These are phyloP conservation scores for Rhipidocladum racemiflorum DNA, from an alignment of 176 grass and related monocot species.

Conservation along the genomic window DNA sequence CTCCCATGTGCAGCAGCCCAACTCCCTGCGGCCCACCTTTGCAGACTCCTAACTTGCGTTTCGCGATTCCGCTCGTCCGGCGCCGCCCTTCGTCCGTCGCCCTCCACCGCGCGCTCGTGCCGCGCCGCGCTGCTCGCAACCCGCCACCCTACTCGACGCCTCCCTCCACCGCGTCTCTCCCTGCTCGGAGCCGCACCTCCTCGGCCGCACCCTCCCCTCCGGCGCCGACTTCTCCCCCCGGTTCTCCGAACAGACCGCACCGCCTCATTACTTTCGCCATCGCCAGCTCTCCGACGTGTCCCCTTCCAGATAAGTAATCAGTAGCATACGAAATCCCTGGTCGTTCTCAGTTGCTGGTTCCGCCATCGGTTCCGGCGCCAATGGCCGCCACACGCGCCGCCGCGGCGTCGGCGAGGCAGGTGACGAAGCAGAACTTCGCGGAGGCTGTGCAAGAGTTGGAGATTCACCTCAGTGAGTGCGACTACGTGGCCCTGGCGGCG, in stretches of 20 bases:
- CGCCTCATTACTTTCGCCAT: background rate
- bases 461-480: conserved; percentile 45
- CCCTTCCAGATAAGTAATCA: background rate
- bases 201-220: background rate
- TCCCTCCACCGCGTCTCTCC: background rate
- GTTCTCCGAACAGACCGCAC: background rate
- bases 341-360: background rate
- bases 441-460: conserved; percentile 51
- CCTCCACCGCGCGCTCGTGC: background rate
- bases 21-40: background rate
- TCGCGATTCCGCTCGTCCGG: background rate
- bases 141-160: too few relatives aligned
- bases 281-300: background rate
- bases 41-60: background rate
- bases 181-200: background rate
- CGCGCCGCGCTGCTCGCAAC: background rate
- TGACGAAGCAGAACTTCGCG: conserved; percentile 73
- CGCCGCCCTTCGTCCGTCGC: conserved; percentile 7
- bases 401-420: conserved; percentile 47
- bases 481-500: conserved; percentile 59
- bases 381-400: conserved; percentile 36
- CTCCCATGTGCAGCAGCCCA: background rate
- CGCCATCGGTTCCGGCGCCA: background rate
- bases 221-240: background rate
- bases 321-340: background rate